Conservation (phyloP, 2,329 filamentous ascomycete genomes). For the Myotisia sp. region DNA sequence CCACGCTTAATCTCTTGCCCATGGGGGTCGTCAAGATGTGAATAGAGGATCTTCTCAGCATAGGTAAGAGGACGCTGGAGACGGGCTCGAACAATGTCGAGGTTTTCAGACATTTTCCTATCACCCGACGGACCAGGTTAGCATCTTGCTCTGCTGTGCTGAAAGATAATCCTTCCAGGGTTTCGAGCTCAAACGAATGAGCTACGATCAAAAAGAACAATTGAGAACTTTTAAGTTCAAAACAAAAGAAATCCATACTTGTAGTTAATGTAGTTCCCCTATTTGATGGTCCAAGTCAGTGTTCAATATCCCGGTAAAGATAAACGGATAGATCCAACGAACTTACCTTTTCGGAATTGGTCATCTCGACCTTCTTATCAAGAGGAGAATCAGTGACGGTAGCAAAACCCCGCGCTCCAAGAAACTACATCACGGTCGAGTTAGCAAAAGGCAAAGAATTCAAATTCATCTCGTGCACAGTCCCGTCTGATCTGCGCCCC, state of each 20-base stretch:
- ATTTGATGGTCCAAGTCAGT: constrained; percentile 5
- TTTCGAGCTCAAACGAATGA: not conserved
- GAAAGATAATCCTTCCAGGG: no score
- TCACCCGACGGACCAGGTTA: constrained; percentile 9
- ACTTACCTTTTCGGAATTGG: constrained; percentile 71
- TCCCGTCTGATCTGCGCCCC: no score
- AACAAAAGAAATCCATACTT: constrained; percentile 29
- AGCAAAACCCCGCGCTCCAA: constrained; percentile 57
- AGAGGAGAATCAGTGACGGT: constrained; percentile 76
- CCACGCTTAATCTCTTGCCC: constrained; percentile 93
- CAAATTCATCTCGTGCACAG: constrained; percentile 1
- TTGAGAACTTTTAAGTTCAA: not conserved
- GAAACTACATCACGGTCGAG: constrained; percentile 37
- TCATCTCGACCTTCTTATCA: constrained; percentile 93
- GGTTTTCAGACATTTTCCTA: constrained; percentile 98
- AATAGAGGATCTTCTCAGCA: constrained; percentile 98
- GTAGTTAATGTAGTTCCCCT: constrained; percentile 95
- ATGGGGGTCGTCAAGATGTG: constrained; percentile 92
- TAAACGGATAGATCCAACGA: constrained; percentile 8
- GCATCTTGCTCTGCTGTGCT: no score
- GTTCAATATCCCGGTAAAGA: constrained; percentile 12
- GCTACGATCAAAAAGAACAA: not conserved
- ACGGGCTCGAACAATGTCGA: constrained; percentile 72
- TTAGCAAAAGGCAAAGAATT: constrained; percentile 17
- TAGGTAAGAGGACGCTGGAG: constrained; percentile 88